Evolutionary conservation across 2,329 filamentous ascomycete species (phyloP).

Genomic region (Fusarium continuum): DNA sequence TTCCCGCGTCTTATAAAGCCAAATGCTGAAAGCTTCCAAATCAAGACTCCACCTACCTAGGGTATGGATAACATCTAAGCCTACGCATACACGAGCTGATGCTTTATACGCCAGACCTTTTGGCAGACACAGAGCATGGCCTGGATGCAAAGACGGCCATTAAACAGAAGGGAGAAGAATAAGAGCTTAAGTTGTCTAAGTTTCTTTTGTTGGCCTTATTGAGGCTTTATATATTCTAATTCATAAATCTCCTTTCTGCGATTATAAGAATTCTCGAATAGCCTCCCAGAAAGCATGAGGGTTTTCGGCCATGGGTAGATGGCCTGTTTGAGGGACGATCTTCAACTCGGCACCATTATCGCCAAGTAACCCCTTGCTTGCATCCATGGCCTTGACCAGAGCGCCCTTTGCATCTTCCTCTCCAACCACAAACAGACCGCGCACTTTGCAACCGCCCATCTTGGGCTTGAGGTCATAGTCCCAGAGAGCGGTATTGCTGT

Average conservation of each 20-base stretch:
- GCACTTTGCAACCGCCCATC: conserved; percentile 64
- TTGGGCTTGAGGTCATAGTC: conserved; percentile 71
- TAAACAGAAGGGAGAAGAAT: background rate
- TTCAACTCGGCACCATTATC: conserved; percentile 65
- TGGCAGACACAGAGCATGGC: conserved; percentile 45
- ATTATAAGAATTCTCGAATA: conserved; percentile 65
- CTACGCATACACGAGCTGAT: no score
- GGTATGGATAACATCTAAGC: no score
- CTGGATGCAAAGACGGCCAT: conserved; percentile 20
- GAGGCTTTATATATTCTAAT: background rate
- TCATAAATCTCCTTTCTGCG: background rate
- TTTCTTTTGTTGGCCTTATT: background rate
- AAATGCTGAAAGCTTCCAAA: no score
- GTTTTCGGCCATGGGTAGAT: conserved; percentile 85
- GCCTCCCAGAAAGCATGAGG: conserved; percentile 73
- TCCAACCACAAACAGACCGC: conserved; percentile 76
- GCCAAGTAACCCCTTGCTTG: conserved; percentile 70
- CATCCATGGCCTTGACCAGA: conserved; percentile 81
- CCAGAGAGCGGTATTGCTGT: conserved; percentile 75
- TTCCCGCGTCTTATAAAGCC: no score
- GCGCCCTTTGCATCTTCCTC: conserved; percentile 75
- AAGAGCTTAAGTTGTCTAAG: background rate
- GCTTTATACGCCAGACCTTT: no score
- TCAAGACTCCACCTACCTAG: no score
- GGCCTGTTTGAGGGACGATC: conserved; percentile 75